Evolutionary conservation across 805 yeast species (phyloP).

Genomic region (Kodamaea laetipori): DNA sequence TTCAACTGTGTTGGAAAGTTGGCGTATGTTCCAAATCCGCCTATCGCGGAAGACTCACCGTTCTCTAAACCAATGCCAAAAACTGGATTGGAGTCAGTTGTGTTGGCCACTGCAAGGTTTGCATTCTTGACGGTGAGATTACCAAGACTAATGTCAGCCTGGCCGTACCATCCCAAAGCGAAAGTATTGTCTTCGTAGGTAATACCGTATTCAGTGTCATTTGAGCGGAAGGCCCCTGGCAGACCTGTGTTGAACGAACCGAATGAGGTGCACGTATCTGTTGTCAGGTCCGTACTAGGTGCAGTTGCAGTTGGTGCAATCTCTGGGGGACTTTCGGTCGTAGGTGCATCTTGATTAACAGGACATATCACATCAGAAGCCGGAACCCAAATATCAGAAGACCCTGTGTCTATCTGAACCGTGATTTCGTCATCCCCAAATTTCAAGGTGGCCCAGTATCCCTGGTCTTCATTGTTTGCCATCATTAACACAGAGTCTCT

Average conservation of each 20-base stretch:
- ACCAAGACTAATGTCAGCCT: background rate
- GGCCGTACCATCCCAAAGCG: background rate
- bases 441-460: background rate
- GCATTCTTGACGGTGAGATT: background rate
- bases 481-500: background rate
- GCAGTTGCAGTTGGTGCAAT: too few relatives aligned
- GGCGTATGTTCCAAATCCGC: slow-evolving; percentile 27
- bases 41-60: background rate
- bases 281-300: too few relatives aligned
- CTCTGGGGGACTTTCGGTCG: too few relatives aligned
- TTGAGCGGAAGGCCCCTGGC: slow-evolving; percentile 42
- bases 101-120: slow-evolving; percentile 3
- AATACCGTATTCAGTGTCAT: slow-evolving; percentile 16
- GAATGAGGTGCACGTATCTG: background rate
- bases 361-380: background rate
- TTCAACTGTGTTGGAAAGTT: slow-evolving; percentile 39
- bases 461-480: background rate
- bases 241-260: slow-evolving; percentile 50
- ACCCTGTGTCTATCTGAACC: background rate
- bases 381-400: background rate
- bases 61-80: slow-evolving; percentile 2
- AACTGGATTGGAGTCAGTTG: background rate
- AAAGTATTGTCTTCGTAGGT: background rate
- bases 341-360: background rate
- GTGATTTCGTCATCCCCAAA: background rate